Evolutionary conservation across 108 stramenopile genomes (phyloP).

Genomic region (Skeletonema costatum): DNA sequence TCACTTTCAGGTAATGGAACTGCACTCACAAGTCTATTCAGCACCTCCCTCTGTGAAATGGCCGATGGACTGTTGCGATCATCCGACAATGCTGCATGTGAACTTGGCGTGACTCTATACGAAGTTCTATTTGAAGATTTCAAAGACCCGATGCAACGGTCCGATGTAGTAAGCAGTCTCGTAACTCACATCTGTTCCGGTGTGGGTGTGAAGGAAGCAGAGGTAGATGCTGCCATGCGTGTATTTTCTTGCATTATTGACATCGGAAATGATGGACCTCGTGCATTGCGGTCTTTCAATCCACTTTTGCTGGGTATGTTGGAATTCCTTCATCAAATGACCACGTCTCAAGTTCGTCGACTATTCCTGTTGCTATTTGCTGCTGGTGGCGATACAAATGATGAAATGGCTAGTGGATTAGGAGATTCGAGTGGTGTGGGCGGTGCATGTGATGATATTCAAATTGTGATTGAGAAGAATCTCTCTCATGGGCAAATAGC

Average conservation of each 20-base stretch:
- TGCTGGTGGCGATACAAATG: constrained; percentile 21
- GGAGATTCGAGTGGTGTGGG: constrained; percentile 21
- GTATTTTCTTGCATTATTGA: constrained; percentile 44
- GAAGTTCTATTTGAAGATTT: constrained; percentile 44
- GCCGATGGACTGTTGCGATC: constrained; percentile 42
- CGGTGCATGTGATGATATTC: constrained; percentile 43
- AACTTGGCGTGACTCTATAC: constrained; percentile 49
- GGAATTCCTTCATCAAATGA: constrained; percentile 48
- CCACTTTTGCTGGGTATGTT: constrained; percentile 48
- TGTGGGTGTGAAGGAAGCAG: constrained; percentile 29
- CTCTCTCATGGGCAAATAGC: constrained; percentile 22
- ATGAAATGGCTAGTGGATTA: not conserved
- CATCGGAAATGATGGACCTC: constrained; percentile 19
- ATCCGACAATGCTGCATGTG: constrained; percentile 10
- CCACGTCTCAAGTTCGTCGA: constrained; percentile 41
- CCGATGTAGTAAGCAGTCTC: constrained; percentile 33
- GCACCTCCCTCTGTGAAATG: constrained; percentile 34
- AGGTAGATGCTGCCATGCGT: constrained; percentile 57
- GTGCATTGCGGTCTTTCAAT: constrained; percentile 41
- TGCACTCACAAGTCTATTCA: constrained; percentile 34
- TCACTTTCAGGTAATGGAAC: constrained; percentile 39
- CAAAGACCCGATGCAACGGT: constrained; percentile 42
- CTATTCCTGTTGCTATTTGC: constrained; percentile 51
- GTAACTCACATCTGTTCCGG: constrained; percentile 47
- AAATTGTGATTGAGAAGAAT: constrained; percentile 54